phyloP scores from a whole-genome alignment of 2,329 filamentous ascomycete genomes.

The Penicillium sp. region DNA sequence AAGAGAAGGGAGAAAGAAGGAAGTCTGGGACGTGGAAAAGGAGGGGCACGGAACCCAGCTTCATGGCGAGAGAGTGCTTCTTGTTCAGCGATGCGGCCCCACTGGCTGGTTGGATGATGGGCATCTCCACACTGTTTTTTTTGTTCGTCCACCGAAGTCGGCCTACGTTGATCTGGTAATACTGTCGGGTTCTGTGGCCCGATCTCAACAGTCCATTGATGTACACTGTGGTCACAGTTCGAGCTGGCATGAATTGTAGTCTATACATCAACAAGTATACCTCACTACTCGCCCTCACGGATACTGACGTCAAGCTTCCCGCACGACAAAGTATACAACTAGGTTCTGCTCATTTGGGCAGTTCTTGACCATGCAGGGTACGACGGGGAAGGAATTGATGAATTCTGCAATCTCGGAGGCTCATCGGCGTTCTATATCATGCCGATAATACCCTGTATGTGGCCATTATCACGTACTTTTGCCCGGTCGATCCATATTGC shows the following conservation, averaged over 20 bases:
- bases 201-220: not conserved
- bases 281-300: not conserved
- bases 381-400: too few species aligned
- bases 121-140: slow-evolving; percentile 23
- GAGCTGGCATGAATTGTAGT: not conserved
- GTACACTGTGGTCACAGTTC: not conserved
- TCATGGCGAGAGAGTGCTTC: slow-evolving; percentile 13
- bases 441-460: not conserved
- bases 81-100: slow-evolving; percentile 14
- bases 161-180: not conserved
- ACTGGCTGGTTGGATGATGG: slow-evolving; percentile 18
- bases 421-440: not conserved
- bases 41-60: slow-evolving; percentile 24
- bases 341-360: not conserved
- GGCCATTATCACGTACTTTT: too few species aligned
- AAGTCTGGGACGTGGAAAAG: slow-evolving; percentile 10
- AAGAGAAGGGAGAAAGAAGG: slow-evolving; percentile 7
- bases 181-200: not conserved
- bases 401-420: not conserved
- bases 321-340: not conserved
- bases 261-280: not conserved
- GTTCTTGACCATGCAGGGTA: not conserved
- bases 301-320: slow-evolving; percentile 2
- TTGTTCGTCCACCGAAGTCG: slow-evolving; percentile 13
- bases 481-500: not conserved